Evolutionary conservation across 2,329 filamentous ascomycete genomes (phyloP).

Genomic region (Talaromyces islandicus): DNA sequence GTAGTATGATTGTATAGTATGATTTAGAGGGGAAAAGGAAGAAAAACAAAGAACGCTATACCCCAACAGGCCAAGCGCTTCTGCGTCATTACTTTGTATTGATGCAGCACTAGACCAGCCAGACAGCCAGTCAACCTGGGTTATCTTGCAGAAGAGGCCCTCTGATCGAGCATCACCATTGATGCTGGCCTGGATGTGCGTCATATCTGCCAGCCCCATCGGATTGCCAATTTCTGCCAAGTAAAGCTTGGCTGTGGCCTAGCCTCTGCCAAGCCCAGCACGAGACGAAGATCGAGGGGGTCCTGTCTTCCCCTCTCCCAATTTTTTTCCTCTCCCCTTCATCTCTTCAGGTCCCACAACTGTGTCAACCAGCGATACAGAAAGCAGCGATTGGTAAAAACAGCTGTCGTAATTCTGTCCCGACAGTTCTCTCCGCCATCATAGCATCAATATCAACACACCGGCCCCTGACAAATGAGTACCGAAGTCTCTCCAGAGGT

Average conservation of each 20-base stretch:
- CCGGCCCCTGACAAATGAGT: background rate
- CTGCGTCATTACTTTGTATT: background rate
- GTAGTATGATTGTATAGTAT: background rate
- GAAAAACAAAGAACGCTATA: background rate
- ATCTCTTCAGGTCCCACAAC: background rate
- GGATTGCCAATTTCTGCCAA: background rate
- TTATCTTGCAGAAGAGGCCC: background rate
- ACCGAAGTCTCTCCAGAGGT: conserved; percentile 13
- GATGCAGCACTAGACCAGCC: background rate
- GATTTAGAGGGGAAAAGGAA: background rate
- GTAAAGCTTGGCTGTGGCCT: background rate
- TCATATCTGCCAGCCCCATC: background rate
- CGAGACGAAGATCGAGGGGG: background rate
- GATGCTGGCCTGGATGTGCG: background rate
- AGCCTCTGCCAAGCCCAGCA: background rate
- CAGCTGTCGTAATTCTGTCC: background rate
- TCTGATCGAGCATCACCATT: background rate
- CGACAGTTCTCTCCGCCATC: background rate
- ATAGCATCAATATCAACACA: background rate
- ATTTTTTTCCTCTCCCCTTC: background rate
- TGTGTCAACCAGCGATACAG: background rate
- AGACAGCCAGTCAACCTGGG: background rate
- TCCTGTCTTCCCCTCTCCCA: background rate
- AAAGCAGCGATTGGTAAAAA: background rate
- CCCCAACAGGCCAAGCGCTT: background rate